Percentiles rank a stretch among this genome's conserved stretches.
These are phyloP conservation scores for Talaromyces nanjingensis DNA, from an alignment of 495 filamentous ascomycete species.

Conservation along the genomic window DNA sequence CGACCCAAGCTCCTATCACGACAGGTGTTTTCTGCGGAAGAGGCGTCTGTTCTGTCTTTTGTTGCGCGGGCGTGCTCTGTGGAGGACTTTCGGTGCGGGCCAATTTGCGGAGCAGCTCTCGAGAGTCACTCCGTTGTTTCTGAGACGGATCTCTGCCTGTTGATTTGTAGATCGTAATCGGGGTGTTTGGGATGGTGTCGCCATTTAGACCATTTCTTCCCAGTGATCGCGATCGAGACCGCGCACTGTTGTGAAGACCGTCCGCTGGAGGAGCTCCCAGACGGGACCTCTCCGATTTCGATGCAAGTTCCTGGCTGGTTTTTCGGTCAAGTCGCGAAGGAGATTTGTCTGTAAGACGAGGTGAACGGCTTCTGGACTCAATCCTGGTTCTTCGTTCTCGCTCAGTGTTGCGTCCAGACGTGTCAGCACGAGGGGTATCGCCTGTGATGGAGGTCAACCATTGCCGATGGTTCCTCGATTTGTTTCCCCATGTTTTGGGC, in stretches of 20 bases:
- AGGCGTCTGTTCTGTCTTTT: conserved; percentile 34
- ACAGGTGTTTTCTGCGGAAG: conserved; percentile 42
- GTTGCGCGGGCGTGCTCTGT: conserved; percentile 26
- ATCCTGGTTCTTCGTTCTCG: conserved; percentile 12
- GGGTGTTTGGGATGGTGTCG: conserved; percentile 42
- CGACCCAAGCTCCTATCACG: conserved; percentile 46
- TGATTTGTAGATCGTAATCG: conserved; percentile 44
- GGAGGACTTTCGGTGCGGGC: conserved; percentile 51
- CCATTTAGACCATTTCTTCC: conserved; percentile 23
- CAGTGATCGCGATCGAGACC: background rate
- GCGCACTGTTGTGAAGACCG: conserved; percentile 9
- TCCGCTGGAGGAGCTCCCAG: conserved; percentile 15
- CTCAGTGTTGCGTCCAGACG: background rate
- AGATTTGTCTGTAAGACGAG: conserved; percentile 16
- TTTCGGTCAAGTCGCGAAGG: conserved; percentile 12
- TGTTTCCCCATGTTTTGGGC: conserved; percentile 53
- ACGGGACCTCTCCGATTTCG: conserved; percentile 9
- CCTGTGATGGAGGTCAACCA: conserved; percentile 43
- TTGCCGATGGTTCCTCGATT: conserved; percentile 40
- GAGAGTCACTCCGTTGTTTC: conserved; percentile 50
- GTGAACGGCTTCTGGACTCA: conserved; percentile 13
- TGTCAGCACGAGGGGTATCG: conserved; percentile 21
- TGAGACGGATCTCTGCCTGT: conserved; percentile 22
- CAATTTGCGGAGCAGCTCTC: conserved; percentile 57
- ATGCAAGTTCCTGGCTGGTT: conserved; percentile 3